A percentile compares a stretch with the other conserved stretches of the same genome.
These are phyloP conservation scores for Brassica nigra DNA, from an alignment of 345 rosid species.

Conservation along the genomic window DNA sequence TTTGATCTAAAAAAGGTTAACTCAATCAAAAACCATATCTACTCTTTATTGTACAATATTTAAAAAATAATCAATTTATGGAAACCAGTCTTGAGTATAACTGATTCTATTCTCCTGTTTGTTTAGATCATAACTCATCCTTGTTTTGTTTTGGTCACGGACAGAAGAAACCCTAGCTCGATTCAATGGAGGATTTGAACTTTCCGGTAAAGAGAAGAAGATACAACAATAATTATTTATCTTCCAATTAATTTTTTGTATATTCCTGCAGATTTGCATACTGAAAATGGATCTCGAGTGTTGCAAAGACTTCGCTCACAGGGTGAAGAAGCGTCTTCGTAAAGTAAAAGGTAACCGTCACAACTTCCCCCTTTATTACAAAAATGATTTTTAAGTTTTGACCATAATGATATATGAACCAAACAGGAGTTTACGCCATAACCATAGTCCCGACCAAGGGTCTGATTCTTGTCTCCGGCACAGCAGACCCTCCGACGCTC, in stretches of 20 bases:
- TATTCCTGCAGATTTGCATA: constrained; percentile 18
- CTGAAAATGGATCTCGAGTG: not conserved
- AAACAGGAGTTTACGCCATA: constrained; percentile 29
- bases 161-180: not conserved
- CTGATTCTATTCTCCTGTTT: not conserved
- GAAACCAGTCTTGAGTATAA: not conserved
- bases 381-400: not conserved
- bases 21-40: too few relatives aligned
- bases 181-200: constrained; percentile 20
- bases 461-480: constrained; percentile 25
- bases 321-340: constrained; percentile 18
- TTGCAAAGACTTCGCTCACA: not conserved
- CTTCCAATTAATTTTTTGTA: not conserved
- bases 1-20: not conserved
- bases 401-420: not conserved
- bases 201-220: constrained; percentile 6
- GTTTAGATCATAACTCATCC: not conserved
- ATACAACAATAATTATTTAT: not conserved
- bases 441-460: constrained; percentile 23
- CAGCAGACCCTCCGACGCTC: constrained; percentile 7
- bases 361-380: not conserved
- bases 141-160: not conserved
- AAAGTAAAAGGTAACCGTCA: constrained; percentile 1
- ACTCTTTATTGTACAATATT: too few relatives aligned
- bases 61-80: not conserved